Base-by-base conservation (phyloP, 2,329 filamentous ascomycete genomes). In the Arthrinium phaeospermum region DNA sequence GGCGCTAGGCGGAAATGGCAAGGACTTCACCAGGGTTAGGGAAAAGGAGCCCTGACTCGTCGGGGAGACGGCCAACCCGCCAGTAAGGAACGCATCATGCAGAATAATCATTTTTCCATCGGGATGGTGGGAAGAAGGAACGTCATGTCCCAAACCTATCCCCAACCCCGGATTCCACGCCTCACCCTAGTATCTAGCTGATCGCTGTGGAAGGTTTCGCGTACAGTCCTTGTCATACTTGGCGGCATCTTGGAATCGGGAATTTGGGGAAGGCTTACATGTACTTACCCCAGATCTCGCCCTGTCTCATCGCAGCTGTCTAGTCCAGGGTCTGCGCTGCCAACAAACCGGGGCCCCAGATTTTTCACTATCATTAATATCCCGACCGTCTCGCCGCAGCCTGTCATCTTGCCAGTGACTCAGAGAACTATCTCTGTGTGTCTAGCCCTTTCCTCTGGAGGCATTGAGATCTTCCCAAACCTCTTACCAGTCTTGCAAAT, bases 271-370 rank as follows among this genome's bases (percentile, higher is more conserved):
- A n/a, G n/a, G n/a, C n/a, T n/a, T n/a, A n/a, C n/a, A n/a, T n/a
- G n/a, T n/a, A n/a, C n/a, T 24, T 64, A 64, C 57, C 57, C 57
- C 57, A 64, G 57, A 64, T 64, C 57, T 64, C 22, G 57, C 57
- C 57, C 34, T 41, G 57, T n/a, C 10, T 41, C 34, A 8, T 64
- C 57, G 34, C 13, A 41, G 22, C 34, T 64, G 3, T 41, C 10
- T 37, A 41, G 8, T n/a, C 34, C 19, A 19, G 57, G 57, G 41
- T 68, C 67, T 68, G 14, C n/a, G 67, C 41, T 45, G 67, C 30
- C 67, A 34, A 47, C 67, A 68, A 47, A 19, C 67, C 19, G 67
- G 67, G 67, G 41, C 67, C 67, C 67, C 41, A 34, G 67, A 47
- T 46, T 68, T 68, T 22, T 19, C 16, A 68, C 10, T 1, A 46